Base-by-base conservation (phyloP, 1,284 basidiomycete genomes). In the Taiwanofungus camphoratus region DNA sequence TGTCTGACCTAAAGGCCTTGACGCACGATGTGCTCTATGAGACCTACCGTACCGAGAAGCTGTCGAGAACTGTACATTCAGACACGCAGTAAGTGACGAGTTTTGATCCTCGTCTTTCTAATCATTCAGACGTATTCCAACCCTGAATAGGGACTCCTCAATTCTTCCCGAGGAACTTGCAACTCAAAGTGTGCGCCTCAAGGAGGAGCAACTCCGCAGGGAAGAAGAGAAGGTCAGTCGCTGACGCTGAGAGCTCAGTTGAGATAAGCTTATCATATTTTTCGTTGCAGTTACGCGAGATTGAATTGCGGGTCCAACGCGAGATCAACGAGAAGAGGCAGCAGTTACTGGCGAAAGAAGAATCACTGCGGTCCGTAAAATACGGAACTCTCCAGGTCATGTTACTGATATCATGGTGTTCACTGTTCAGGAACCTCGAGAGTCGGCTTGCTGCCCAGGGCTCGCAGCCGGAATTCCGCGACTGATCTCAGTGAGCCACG, bases 311-410 rank as follows among this genome's bases (percentile, higher is more conserved):
- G 65, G 93, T 98, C 29, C 95, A 98, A 68, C 83, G 96, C 49
- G 96, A 99, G 76, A 95, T 99, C 69, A 92, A 92, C 68, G 91
- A 99, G 75, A 97, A 97, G 77, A 78, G 94, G 60, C 96, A 99
- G 66, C 95, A 99, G 65, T 70, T 99, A 52, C 68, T 93, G 59
- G 91, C 92, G 37, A 95, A 94, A 66, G 92, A 94, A 64, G 92
- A 94, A 66, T 87, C 86, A 30, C 82, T 89, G 58, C 79, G 87
- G 85, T 86, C 50, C 44, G 71, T 57, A 26, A 7, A 37, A 27
- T 30, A 19, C 37, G 9, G 16, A 38, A n/a, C 18, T 18, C 21
- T 34, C 43, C 29, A 37, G 27, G 41, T 44, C 31, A 36, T 41
- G 13, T 34, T 40, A 24, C 36, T 52, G 30, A 54, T 53, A 37